Conservation (phyloP, 2,329 filamentous ascomycete genomes). For the Podosphaera aphanis region DNA sequence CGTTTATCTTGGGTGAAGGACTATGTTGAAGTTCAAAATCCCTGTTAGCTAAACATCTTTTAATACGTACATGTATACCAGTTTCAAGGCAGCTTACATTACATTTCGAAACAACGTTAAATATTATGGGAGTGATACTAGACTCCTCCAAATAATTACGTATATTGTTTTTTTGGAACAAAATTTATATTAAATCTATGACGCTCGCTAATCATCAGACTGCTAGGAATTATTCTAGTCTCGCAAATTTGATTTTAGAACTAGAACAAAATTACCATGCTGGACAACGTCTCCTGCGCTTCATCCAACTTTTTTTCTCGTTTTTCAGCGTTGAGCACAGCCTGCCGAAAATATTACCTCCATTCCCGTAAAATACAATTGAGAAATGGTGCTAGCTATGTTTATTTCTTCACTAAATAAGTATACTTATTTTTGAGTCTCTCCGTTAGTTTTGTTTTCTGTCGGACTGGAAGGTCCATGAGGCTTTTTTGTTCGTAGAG, state of each 20-base stretch:
- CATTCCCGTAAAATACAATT: background rate
- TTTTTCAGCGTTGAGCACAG: background rate
- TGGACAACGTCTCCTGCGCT: background rate
- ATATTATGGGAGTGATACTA: too few relatives aligned
- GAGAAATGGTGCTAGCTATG: background rate
- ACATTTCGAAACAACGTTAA: too few relatives aligned
- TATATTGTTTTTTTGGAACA: too few relatives aligned
- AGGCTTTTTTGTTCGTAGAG: conserved; percentile 26
- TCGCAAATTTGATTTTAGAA: background rate
- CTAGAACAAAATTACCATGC: background rate
- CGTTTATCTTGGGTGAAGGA: too few relatives aligned
- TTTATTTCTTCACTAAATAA: background rate
- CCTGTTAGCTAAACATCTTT: too few relatives aligned
- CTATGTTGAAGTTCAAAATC: too few relatives aligned
- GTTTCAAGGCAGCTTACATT: too few relatives aligned
- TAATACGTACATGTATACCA: too few relatives aligned
- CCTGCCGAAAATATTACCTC: background rate
- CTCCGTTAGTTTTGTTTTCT: conserved; percentile 12
- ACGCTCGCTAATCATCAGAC: background rate
- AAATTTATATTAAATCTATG: too few relatives aligned
- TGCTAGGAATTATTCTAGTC: background rate
- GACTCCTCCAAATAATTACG: too few relatives aligned
- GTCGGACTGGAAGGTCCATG: conserved; percentile 13
- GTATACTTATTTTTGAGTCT: background rate
- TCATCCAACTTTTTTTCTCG: background rate